Base-by-base conservation (phyloP, 441 rosid species). In the Cnidoscolus chayamansa region DNA sequence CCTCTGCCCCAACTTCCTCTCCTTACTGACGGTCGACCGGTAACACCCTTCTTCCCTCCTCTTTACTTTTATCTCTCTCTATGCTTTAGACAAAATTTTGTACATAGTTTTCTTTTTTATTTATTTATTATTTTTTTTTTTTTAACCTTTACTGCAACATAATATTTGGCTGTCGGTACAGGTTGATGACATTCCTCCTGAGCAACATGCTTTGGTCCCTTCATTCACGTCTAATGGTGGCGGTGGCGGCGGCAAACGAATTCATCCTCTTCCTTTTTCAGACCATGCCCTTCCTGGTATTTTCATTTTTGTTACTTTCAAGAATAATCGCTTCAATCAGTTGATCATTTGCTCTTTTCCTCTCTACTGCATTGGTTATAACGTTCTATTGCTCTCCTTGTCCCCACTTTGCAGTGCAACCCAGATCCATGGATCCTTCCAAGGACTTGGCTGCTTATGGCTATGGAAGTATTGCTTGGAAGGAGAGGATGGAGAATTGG, bases 401-500 rank as follows among this genome's bases (percentile, higher is more conserved):
- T 48, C 32, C 49, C 12, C 56, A 35, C 53, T 67, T 25, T 65
- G 62, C 80, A 87, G 92, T 78, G 75, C 90, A 83, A 58, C 83
- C 84, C 32, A 84, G 92, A 80, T 77, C 87, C 68, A 70, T 86
- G 94, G 86, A 84, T 68, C 91, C 93, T 72, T 82, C 84, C 65
- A 89, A 89, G 81, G 89, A 90, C 76, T 82, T 88, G 70, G 86
- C 90, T 49, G 92, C 85, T 62, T 87, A 88, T 70, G 94, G 96
- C 68, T 89, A 86, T 56, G 96, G 90, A 68, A 90, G 89, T 78
- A 82, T 87, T 68, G 88, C 92, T 65, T 90, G 96, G 96, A 90
- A 87, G 63, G 88, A 88, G 68, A 83, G 89, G 63, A 81, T 85
- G 86, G 89, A 90, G 77, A 73, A 63, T 37, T 86, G 92, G 88